Base-by-base conservation (phyloP, 345 rosid species). In the Bruguiera gymnorhiza region DNA sequence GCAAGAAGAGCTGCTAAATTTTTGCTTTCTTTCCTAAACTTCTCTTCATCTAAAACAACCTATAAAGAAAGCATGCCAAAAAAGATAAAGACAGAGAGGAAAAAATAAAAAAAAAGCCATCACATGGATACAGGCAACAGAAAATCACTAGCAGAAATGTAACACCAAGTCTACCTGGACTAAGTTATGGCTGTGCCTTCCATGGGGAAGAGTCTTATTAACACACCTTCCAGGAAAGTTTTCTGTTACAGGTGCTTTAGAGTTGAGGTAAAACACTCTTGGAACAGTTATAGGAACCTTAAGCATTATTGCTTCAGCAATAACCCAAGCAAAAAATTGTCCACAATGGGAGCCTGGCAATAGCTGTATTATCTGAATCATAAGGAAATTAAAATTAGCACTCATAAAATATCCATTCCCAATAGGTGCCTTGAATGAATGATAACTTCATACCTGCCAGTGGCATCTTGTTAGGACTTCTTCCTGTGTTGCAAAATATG, bases 261-360 rank as follows among this genome's bases (percentile, higher is more conserved):
- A 88, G 83, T 89, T 94, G 55, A 94, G 83, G 78, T 89, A 91
- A 74, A 87, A 89, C 65, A 89, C 89, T 79, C 93, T 80, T 63
- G 93, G 96, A 83, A 88, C 80, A 34, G 75, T 80, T 75, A 94
- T 64, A 79, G 97, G 96, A 71, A 91, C 84, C 83, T 88, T 94
- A 71, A 88, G 81, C 98, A 94, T 94, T 76, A 91, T 83, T 76
- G 93, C 98, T 69, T 94, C 87, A 70, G 84, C 95, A 78, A 91
- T 85, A 58, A 89, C 87, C 98, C 98, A 94, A 63, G 98, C 96
- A 37, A 74, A 86, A 85, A 88, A 83, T 36, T 79, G 82, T 24
- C 98, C 95, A 31, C 56, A 72, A 48, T 62, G 86, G 55, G 90
- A 66, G 80, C 85, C 83, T 39, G 92, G 91, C 68, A 85, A 77